Conservation (phyloP, 352 stramenopile genomes). For the Phytopythium chamaehyphon region DNA sequence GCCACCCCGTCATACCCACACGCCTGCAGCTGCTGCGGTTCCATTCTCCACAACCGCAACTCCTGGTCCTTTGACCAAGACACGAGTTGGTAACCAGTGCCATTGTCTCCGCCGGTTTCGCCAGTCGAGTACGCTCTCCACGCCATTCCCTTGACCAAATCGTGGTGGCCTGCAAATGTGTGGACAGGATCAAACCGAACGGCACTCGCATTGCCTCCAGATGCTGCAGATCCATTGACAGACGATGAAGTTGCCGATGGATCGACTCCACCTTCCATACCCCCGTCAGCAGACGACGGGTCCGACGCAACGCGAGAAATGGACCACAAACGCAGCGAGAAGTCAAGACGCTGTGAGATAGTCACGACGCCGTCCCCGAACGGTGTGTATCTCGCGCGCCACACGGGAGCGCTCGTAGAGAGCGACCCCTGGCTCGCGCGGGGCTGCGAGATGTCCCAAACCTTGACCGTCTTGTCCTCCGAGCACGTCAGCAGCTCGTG, state of each 20-base stretch:
- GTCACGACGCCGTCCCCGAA: conserved; percentile 83
- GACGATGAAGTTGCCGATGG: conserved; percentile 13
- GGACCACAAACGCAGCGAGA: conserved; percentile 59
- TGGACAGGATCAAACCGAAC: conserved; percentile 45
- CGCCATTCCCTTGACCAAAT: conserved; percentile 62
- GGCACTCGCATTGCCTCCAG: neutral
- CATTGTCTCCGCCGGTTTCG: conserved; percentile 1
- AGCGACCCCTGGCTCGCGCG: conserved; percentile 58
- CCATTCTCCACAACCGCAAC: conserved; percentile 65
- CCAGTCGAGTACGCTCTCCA: conserved; percentile 40
- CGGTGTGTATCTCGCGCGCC: conserved; percentile 68
- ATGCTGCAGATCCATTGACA: neutral
- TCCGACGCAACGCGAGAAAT: conserved; percentile 24
- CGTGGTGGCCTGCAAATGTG: conserved; percentile 54
- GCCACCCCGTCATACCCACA: conserved; percentile 38
- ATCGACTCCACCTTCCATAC: conserved; percentile 2
- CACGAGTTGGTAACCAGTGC: conserved; percentile 56
- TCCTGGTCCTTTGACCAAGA: conserved; percentile 84
- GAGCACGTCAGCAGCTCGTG: conserved; percentile 84
- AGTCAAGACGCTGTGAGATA: conserved; percentile 61
- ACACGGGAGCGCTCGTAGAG: conserved; percentile 57
- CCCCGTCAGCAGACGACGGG: neutral
- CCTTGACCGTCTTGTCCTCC: conserved; percentile 82
- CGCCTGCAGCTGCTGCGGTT: conserved; percentile 55
- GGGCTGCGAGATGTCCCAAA: conserved; percentile 73